phyloP scores from a whole-genome alignment of 2,329 filamentous ascomycete species.

The Acephala macrosclerotiorum region DNA sequence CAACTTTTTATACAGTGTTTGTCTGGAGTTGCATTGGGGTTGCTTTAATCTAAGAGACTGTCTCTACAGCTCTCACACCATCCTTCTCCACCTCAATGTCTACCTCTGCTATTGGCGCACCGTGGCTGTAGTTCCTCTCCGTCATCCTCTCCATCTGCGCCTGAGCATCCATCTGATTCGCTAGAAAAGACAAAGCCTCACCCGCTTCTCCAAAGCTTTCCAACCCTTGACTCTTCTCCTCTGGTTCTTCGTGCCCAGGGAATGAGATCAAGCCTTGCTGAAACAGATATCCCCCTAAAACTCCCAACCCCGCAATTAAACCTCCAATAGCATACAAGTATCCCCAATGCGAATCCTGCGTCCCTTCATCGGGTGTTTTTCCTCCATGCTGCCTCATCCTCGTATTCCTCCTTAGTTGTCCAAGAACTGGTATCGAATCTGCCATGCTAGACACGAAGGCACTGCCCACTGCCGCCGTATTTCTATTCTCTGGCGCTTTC shows the following conservation, averaged over 20 bases:
- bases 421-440: conserved; percentile 42
- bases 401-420: conserved; percentile 39
- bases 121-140: conserved; percentile 21
- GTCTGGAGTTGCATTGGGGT: not conserved
- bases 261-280: conserved; percentile 43
- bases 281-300: conserved; percentile 43
- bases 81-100: conserved; percentile 31
- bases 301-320: conserved; percentile 39
- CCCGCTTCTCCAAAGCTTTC: conserved; percentile 41
- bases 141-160: conserved; percentile 25
- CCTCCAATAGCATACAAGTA: conserved; percentile 36
- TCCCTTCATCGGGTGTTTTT: conserved; percentile 36
- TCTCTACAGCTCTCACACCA: conserved; percentile 14
- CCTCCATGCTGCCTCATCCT: conserved; percentile 36
- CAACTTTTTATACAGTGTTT: too few species aligned
- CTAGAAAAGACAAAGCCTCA: conserved; percentile 36
- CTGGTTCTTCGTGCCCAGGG: conserved; percentile 21
- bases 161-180: conserved; percentile 32
- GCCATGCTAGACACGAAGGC: conserved; percentile 39
- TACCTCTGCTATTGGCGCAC: conserved; percentile 34
- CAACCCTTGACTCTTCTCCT: conserved; percentile 27
- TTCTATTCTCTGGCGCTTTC: conserved; percentile 40
- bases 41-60: conserved; percentile 2
- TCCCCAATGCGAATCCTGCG: conserved; percentile 32
- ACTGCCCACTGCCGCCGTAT: conserved; percentile 37